A percentile compares a stretch with the other conserved stretches of the same genome.
phyloP scores from a whole-genome alignment of 2,329 filamentous ascomycete species.

The Apiospora rasikravindrae region DNA sequence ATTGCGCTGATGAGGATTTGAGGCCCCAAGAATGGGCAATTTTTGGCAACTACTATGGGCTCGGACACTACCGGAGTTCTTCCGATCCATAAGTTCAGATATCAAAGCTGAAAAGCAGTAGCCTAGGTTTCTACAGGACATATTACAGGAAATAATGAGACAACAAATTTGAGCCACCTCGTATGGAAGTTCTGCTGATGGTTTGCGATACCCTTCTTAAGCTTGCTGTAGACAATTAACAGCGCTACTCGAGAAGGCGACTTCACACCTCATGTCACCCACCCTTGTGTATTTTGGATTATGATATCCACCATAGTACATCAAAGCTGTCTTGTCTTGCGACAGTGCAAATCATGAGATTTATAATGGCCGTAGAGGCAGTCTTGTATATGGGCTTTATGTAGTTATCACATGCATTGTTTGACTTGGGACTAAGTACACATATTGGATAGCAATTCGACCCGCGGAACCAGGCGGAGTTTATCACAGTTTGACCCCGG shows the following conservation, averaged over 20 bases:
- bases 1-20: neutral
- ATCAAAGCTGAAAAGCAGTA: too few relatives aligned
- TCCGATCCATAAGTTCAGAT: conserved; percentile 1
- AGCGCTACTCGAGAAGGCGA: neutral
- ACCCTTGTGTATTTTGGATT: neutral
- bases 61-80: conserved; percentile 5
- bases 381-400: neutral
- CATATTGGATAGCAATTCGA: neutral
- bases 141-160: neutral
- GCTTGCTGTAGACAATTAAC: neutral
- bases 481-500: neutral
- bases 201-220: neutral
- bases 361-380: too few relatives aligned
- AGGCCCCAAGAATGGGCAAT: neutral
- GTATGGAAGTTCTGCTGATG: neutral
- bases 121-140: neutral
- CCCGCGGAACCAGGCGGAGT: neutral
- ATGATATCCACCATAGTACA: neutral
- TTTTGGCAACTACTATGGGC: conserved; percentile 10
- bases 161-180: neutral
- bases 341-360: neutral
- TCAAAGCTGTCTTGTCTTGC: neutral
- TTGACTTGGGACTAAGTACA: neutral
- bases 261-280: neutral
- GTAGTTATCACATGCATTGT: neutral